Conservation (phyloP, 2,329 filamentous ascomycete species). For the Apiospora arundinis region DNA sequence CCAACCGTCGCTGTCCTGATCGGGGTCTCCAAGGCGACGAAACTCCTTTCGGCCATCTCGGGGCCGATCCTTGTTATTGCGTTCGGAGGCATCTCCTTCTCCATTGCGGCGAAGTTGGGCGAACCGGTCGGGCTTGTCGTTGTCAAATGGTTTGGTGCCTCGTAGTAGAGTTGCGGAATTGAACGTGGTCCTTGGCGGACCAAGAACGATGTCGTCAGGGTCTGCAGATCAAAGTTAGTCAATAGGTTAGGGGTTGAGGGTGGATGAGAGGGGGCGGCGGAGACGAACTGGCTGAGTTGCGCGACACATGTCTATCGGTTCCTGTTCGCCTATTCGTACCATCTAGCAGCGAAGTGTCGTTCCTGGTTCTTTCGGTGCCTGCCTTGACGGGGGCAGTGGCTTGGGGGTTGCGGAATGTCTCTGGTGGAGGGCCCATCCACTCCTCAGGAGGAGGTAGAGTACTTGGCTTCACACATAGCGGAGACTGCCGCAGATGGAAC, state of each 20-base stretch:
- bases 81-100: constrained; percentile 48
- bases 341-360: constrained; percentile 53
- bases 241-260: constrained; percentile 24
- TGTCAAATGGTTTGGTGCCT: constrained; percentile 54
- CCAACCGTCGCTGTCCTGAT: constrained; percentile 75
- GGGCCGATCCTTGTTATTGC: constrained; percentile 41
- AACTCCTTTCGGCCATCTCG: constrained; percentile 56
- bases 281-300: constrained; percentile 62
- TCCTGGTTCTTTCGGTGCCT: constrained; percentile 51
- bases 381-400: constrained; percentile 42
- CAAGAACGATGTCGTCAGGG: constrained; percentile 83
- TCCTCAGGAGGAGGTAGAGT: constrained; percentile 84
- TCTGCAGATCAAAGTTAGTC: constrained; percentile 51
- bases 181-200: constrained; percentile 83
- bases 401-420: constrained; percentile 51
- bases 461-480: constrained; percentile 80
- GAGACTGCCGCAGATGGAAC: constrained; percentile 77
- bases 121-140: constrained; percentile 67
- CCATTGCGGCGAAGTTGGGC: constrained; percentile 60
- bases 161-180: constrained; percentile 73
- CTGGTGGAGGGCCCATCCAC: constrained; percentile 80
- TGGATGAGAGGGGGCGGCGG: constrained; percentile 22
- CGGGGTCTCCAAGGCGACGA: constrained; percentile 60
- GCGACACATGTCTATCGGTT: constrained; percentile 60
- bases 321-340: constrained; percentile 58